A percentile compares a stretch with the other conserved stretches of the same genome.
These are phyloP conservation scores for Mollisia scopiformis DNA, from an alignment of 2,329 filamentous ascomycete genomes.

Conservation along the genomic window DNA sequence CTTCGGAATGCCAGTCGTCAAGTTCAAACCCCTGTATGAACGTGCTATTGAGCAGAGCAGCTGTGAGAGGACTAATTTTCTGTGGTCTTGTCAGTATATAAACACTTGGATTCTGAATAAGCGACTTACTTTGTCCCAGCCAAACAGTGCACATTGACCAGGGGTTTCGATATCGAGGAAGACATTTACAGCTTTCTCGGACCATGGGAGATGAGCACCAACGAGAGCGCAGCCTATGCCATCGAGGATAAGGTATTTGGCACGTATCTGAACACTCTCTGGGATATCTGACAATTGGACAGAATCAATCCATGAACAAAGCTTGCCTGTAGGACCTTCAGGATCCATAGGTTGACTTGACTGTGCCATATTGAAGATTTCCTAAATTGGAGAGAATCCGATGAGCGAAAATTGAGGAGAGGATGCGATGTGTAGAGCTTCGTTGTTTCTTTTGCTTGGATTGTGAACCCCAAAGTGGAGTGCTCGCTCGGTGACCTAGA, in stretches of 20 bases:
- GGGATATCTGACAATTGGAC: constrained; percentile 38
- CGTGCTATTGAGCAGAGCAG: constrained; percentile 45
- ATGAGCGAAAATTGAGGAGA: background rate
- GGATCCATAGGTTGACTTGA: constrained; percentile 16
- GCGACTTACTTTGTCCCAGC: constrained; percentile 24
- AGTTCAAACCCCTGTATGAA: constrained; percentile 49
- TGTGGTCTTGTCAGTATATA: constrained; percentile 12
- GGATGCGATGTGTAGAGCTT: too few species aligned
- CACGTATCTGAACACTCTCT: constrained; percentile 35
- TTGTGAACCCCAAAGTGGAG: too few species aligned
- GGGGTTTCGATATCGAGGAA: constrained; percentile 38
- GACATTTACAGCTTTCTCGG: constrained; percentile 39
- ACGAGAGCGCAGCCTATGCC: constrained; percentile 45
- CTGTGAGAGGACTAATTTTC: constrained; percentile 41
- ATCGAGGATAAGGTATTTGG: constrained; percentile 48
- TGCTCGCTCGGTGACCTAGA: too few species aligned
- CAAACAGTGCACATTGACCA: constrained; percentile 34
- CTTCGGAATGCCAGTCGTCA: constrained; percentile 46
- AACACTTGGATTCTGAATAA: background rate
- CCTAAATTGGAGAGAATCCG: background rate
- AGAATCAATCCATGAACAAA: constrained; percentile 37
- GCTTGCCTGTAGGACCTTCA: constrained; percentile 26
- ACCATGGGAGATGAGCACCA: constrained; percentile 45
- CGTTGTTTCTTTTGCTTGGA: background rate
- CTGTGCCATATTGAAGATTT: background rate